Conservation (phyloP, 2,329 filamentous ascomycete species). For the Neophaeococcomyces aloes region DNA sequence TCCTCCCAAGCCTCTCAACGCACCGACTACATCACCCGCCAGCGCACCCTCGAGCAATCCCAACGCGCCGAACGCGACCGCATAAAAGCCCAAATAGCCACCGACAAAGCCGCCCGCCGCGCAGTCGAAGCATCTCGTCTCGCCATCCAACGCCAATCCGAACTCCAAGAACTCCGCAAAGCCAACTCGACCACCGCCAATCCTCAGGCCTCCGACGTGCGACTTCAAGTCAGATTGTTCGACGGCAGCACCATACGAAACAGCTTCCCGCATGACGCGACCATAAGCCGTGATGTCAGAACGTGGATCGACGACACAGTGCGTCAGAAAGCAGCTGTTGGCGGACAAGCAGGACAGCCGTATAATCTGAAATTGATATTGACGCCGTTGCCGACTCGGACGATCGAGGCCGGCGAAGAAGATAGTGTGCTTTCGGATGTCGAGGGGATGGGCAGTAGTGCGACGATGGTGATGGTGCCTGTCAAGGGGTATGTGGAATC, state of each 20-base stretch:
- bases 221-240: conserved; percentile 69
- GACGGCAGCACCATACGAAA: conserved; percentile 71
- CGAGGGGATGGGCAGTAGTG: conserved; percentile 59
- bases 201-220: conserved; percentile 32
- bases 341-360: conserved; percentile 32
- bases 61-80: conserved; percentile 58
- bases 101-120: conserved; percentile 61
- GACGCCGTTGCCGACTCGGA: conserved; percentile 63
- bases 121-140: conserved; percentile 41
- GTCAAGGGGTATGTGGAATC: conserved; percentile 52
- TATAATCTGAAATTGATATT: conserved; percentile 80
- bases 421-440: conserved; percentile 55
- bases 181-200: conserved; percentile 16
- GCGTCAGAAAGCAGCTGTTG: conserved; percentile 36
- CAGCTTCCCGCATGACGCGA: conserved; percentile 56
- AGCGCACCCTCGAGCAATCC: conserved; percentile 54
- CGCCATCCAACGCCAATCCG: conserved; percentile 24
- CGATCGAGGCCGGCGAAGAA: conserved; percentile 67
- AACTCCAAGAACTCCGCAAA: conserved; percentile 8
- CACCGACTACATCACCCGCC: conserved; percentile 25
- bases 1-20: conserved; percentile 13
- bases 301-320: conserved; percentile 62
- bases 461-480: conserved; percentile 72
- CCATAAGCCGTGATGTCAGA: conserved; percentile 57
- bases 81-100: conserved; percentile 64